Percentiles rank a stretch among this genome's conserved stretches.
Evolutionary conservation across 345 rosid species (phyloP).

Genomic region (Acer campestre): DNA sequence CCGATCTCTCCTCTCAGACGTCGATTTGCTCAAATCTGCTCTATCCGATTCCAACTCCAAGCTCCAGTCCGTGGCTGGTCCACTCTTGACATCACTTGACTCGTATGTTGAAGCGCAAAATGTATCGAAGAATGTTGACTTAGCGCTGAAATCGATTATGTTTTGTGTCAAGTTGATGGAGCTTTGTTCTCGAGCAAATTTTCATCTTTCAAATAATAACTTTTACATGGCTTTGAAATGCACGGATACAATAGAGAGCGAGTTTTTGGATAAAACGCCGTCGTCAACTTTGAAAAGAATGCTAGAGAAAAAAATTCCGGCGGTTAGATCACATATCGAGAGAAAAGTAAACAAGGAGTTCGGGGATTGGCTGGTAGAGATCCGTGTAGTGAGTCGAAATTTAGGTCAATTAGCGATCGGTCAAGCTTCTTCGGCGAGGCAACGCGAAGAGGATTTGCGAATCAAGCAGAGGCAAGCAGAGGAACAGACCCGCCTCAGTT

Average conservation of each 20-base stretch:
- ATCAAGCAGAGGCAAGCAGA: constrained; percentile 96
- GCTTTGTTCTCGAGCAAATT: constrained; percentile 74
- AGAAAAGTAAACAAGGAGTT: constrained; percentile 86
- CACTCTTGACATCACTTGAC: constrained; percentile 79
- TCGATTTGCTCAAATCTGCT: constrained; percentile 87
- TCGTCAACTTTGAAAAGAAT: constrained; percentile 77
- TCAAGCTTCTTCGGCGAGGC: constrained; percentile 90
- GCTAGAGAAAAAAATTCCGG: constrained; percentile 87
- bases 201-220: constrained; percentile 63
- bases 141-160: constrained; percentile 57
- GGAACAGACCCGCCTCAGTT: constrained; percentile 89
- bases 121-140: constrained; percentile 68
- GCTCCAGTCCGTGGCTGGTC: constrained; percentile 81
- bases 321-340: constrained; percentile 75
- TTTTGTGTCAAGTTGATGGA: constrained; percentile 71
- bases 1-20: constrained; percentile 95
- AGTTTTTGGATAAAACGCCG: constrained; percentile 62
- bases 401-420: constrained; percentile 94
- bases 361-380: constrained; percentile 96
- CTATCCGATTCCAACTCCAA: constrained; percentile 84
- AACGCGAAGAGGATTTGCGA: constrained; percentile 92
- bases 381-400: constrained; percentile 90
- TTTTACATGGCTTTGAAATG: constrained; percentile 94
- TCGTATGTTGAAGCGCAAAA: constrained; percentile 72
- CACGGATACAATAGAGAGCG: constrained; percentile 69